These are phyloP conservation scores for Collybia mongolica DNA, from an alignment of 768 basidiomycete species.

Conservation along the genomic window DNA sequence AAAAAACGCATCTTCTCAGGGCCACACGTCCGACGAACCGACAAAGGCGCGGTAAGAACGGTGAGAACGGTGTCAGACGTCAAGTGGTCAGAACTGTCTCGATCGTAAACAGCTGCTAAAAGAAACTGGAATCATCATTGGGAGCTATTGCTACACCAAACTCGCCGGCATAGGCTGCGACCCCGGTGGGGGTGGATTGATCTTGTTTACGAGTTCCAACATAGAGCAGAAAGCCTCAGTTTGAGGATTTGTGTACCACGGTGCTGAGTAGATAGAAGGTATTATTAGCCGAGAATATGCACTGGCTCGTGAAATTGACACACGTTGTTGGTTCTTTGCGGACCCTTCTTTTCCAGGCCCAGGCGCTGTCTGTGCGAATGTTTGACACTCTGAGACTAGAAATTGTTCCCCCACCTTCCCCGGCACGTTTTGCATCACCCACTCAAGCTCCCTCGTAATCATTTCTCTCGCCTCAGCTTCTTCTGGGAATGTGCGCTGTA, in stretches of 20 bases:
- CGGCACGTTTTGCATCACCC: constrained; percentile 64
- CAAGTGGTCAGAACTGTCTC: no score
- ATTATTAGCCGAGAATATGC: constrained; percentile 2
- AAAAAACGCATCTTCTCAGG: no score
- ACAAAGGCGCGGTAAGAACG: no score
- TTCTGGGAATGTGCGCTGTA: constrained; percentile 60
- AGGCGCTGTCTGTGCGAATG: constrained; percentile 67
- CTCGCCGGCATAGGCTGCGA: not conserved
- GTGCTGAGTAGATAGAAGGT: constrained; percentile 41
- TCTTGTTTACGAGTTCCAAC: constrained; percentile 75
- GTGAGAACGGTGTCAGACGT: no score
- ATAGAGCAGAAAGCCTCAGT: constrained; percentile 83
- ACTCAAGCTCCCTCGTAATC: constrained; percentile 58
- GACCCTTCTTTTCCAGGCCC: constrained; percentile 39
- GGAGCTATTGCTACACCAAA: no score
- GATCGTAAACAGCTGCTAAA: no score
- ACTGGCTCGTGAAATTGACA: constrained; percentile 22
- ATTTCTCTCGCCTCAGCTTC: constrained; percentile 48
- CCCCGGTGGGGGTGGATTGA: constrained; percentile 23
- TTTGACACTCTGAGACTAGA: constrained; percentile 56
- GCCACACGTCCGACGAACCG: no score
- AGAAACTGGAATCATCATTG: no score
- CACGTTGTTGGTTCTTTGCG: constrained; percentile 31
- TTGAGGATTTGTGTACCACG: constrained; percentile 84
- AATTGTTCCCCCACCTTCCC: constrained; percentile 30